Evolutionary conservation across 495 filamentous ascomycete genomes (phyloP), one percentile per base, ranked within the genome.

Genomic region (Chaetomidium leptoderma): DNA sequence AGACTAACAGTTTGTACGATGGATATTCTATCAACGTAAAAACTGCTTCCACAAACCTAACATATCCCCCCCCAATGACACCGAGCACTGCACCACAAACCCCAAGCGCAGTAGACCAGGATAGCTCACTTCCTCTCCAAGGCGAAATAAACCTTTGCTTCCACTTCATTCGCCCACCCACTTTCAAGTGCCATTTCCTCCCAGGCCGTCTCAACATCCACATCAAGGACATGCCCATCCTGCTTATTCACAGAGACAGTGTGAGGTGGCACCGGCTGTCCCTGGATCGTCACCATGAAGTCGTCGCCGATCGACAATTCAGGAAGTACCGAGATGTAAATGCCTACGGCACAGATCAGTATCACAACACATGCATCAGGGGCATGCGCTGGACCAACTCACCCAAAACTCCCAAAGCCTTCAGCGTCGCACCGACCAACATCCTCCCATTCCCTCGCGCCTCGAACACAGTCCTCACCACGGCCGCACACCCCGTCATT

Each of bases 401-500:
- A 74, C 91, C 92, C 13, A 96, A 67, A 17, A 78, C 79, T 0
- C 93, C 93, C 24, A 98, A 69, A 0, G 89, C 92, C 68, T 95
- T 98, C 39, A 97, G 60, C 39, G 74, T 78, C 7, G 84, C 79
- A 59, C 83, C 81, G 17, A 91, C 70, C 16, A 83, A 71, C 27
- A 95, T 69, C 37, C 74, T 69, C 3, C 88, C 84, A 42, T 81
- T 85, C 26, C 81, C 73, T 10, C 80, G 72, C 8, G 84, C 63
- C 24, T 74, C 77, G 14, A 83, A 78, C n/a, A 78, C 76, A 13
- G 76, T 84, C 9, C 68, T 73, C 2, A 87, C 64, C 14, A 97
- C 75, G 0, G 90, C 93, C 0, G 89, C 91, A 2, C 85, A 83
- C 8, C 91, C 93, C 3, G 91, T 90, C 86, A 97, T 95, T 68